A percentile compares a stretch with the other conserved stretches of the same genome.
phyloP scores from a whole-genome alignment of 108 stramenopile genomes.

The Ochromonas danica region DNA sequence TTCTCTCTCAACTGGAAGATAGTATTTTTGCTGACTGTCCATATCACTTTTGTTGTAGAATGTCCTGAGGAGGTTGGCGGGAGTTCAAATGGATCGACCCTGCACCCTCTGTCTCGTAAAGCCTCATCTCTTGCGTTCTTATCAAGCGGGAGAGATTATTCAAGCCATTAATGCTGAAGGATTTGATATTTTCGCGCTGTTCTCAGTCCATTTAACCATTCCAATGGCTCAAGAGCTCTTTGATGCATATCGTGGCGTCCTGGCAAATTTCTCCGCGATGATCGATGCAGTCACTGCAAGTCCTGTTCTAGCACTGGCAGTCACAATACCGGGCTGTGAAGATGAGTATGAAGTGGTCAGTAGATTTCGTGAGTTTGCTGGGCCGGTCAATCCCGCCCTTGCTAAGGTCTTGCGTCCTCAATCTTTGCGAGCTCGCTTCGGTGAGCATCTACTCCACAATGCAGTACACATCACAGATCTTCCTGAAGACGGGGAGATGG shows the following conservation, averaged over 20 bases:
- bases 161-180: not conserved
- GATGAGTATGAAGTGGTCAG: not conserved
- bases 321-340: not conserved
- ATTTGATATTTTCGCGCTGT: constrained; percentile 1
- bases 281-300: not conserved
- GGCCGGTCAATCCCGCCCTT: constrained; percentile 2
- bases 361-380: constrained; percentile 15
- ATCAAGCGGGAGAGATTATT: not conserved
- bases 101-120: constrained; percentile 8
- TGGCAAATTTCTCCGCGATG: not conserved
- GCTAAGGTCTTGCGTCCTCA: constrained; percentile 8
- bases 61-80: not conserved
- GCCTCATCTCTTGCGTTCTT: constrained; percentile 4
- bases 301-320: constrained; percentile 7
- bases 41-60: too few species aligned
- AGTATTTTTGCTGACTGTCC: not conserved
- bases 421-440: constrained; percentile 33
- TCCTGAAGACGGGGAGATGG: constrained; percentile 32
- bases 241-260: constrained; percentile 26
- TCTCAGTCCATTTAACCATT: constrained; percentile 12
- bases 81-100: not conserved
- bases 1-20: not conserved
- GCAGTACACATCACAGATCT: constrained; percentile 26
- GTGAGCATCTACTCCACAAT: not conserved
- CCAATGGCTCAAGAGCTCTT: not conserved